Percentiles rank a stretch among this genome's conserved stretches.
phyloP scores from a whole-genome alignment of 768 basidiomycete species.

The Strobilomyces dryophilus region DNA sequence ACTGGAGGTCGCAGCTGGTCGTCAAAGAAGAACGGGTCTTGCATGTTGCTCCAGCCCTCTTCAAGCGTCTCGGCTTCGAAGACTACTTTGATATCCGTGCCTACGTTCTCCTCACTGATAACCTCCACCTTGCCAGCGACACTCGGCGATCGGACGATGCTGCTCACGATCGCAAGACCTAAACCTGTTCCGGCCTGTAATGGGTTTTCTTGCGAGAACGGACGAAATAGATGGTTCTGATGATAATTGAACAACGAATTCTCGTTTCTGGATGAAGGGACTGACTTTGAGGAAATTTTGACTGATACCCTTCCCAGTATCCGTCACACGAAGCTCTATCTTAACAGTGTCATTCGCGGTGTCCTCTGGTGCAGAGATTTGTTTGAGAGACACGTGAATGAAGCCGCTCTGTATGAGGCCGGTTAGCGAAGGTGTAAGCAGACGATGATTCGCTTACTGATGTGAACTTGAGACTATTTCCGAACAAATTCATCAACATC shows the following conservation, averaged over 20 bases:
- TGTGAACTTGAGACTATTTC: slow-evolving; percentile 93
- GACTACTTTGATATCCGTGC: slow-evolving; percentile 87
- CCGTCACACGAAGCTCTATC: slow-evolving; percentile 79
- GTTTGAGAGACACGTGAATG: slow-evolving; percentile 79
- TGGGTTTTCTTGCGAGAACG: slow-evolving; percentile 96
- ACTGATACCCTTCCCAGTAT: slow-evolving; percentile 95
- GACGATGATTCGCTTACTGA: slow-evolving; percentile 42
- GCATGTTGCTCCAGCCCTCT: slow-evolving; percentile 35
- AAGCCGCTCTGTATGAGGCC: slow-evolving; percentile 63
- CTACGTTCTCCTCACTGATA: slow-evolving; percentile 83
- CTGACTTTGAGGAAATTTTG: slow-evolving; percentile 84
- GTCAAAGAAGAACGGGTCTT: slow-evolving; percentile 45
- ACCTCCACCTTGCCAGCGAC: slow-evolving; percentile 92
- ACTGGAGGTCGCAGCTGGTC: slow-evolving; percentile 40
- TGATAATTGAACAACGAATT: not conserved
- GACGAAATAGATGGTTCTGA: slow-evolving; percentile 92
- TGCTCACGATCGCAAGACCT: slow-evolving; percentile 92
- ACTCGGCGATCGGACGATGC: slow-evolving; percentile 80
- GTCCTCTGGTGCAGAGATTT: slow-evolving; percentile 55
- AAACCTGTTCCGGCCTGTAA: slow-evolving; percentile 90
- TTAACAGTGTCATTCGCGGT: slow-evolving; percentile 58
- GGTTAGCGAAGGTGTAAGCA: slow-evolving; percentile 2
- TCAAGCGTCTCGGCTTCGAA: slow-evolving; percentile 68
- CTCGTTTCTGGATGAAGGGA: not conserved
- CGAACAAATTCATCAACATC: slow-evolving; percentile 91